A percentile compares a stretch with the other conserved stretches of the same genome.
These are phyloP conservation scores for Borovskyia barvae DNA, from an alignment of 208 protist genomes.

Conservation along the genomic window DNA sequence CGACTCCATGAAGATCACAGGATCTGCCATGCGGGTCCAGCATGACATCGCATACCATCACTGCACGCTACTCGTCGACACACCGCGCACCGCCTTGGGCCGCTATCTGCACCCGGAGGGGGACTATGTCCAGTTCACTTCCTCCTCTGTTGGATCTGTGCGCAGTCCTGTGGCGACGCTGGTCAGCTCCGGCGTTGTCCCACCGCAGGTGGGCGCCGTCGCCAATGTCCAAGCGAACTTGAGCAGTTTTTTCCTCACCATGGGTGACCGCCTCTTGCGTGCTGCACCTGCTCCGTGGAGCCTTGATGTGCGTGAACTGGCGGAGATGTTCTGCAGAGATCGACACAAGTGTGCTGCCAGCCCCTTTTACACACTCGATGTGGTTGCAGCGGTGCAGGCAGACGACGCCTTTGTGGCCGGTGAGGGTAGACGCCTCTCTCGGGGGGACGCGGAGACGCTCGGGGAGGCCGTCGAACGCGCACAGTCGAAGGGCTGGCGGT, in stretches of 20 bases:
- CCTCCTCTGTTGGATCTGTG: slow-evolving; percentile 55
- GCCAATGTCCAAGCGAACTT: slow-evolving; percentile 14
- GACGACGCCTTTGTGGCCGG: slow-evolving; percentile 49
- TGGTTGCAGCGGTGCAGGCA: slow-evolving; percentile 6
- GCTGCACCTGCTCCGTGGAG: slow-evolving; percentile 40
- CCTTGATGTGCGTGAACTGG: slow-evolving; percentile 1
- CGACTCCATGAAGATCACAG: slow-evolving; percentile 81
- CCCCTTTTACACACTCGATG: slow-evolving; percentile 6
- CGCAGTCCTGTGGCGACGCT: slow-evolving; percentile 78
- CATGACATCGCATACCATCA: slow-evolving; percentile 81
- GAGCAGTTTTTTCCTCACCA: slow-evolving; percentile 41
- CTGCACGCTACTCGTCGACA: slow-evolving; percentile 80
- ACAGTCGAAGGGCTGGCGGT: slow-evolving; percentile 40
- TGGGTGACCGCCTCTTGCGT: slow-evolving; percentile 25
- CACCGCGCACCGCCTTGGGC: slow-evolving; percentile 28
- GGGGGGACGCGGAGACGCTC: slow-evolving; percentile 34
- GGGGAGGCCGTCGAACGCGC: slow-evolving; percentile 38
- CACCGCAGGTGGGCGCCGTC: slow-evolving; percentile 8
- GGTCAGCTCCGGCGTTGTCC: slow-evolving; percentile 6
- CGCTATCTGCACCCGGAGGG: slow-evolving; percentile 59
- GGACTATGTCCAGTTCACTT: slow-evolving; percentile 46
- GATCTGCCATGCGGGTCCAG: slow-evolving; percentile 89
- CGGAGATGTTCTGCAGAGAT: neutral
- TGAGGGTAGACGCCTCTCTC: slow-evolving; percentile 25
- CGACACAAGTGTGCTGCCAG: neutral